Conservation (phyloP, 148 eudicot species). For the Vaccinium macrocarpon region DNA sequence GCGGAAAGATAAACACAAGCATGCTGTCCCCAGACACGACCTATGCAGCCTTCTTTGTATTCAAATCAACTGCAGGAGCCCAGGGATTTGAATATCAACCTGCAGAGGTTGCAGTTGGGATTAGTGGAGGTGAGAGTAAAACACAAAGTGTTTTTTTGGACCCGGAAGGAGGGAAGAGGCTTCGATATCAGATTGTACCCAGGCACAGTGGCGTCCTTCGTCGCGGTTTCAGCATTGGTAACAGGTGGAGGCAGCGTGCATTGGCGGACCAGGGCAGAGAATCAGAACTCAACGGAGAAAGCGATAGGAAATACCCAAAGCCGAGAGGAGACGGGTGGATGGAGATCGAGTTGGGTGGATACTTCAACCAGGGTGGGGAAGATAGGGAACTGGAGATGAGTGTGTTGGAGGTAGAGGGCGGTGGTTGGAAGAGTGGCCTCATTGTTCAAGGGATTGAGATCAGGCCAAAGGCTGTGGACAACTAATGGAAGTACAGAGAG, state of each 20-base stretch:
- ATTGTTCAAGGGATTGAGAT: conserved; percentile 66
- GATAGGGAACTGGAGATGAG: conserved; percentile 40
- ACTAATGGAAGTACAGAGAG: neutral
- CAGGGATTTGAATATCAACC: conserved; percentile 38
- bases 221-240: conserved; percentile 1
- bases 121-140: conserved; percentile 24
- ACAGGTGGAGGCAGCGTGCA: neutral
- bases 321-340: conserved; percentile 61
- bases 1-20: conserved; percentile 33
- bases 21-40: conserved; percentile 40
- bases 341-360: conserved; percentile 59
- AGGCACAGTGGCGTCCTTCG: conserved; percentile 27
- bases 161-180: conserved; percentile 22
- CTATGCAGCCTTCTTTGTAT: conserved; percentile 54
- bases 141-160: conserved; percentile 28
- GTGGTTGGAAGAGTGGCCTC: conserved; percentile 59
- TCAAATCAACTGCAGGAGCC: conserved; percentile 27
- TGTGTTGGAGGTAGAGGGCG: conserved; percentile 34
- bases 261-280: neutral
- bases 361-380: conserved; percentile 21
- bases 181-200: conserved; percentile 23
- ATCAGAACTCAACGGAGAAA: neutral
- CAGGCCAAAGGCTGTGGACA: conserved; percentile 37
- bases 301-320: conserved; percentile 26
- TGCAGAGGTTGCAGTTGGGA: conserved; percentile 27